Conservation (phyloP, 2,329 filamentous ascomycete genomes). For the Hawksworthiomyces lignivorus region DNA sequence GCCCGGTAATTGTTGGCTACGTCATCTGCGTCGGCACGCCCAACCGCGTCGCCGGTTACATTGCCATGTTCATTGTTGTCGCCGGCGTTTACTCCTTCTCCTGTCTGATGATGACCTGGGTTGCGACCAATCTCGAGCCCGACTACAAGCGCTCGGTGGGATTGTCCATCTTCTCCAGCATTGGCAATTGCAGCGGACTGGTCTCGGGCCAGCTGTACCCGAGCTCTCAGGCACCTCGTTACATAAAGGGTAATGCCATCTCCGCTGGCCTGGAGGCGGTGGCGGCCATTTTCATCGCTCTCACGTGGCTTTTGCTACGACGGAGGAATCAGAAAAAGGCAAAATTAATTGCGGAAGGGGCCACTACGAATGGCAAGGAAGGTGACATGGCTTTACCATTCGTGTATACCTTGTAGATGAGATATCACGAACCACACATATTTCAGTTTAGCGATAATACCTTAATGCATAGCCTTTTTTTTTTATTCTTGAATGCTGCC, state of each 20-base stretch:
- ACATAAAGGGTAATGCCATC: slow-evolving; percentile 7
- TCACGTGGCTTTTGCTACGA: slow-evolving; percentile 5
- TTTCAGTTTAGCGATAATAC: no score
- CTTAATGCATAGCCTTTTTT: no score
- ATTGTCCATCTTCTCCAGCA: slow-evolving; percentile 7
- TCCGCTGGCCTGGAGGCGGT: slow-evolving; percentile 8
- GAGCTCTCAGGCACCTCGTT: slow-evolving; percentile 8
- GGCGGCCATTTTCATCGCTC: neutral
- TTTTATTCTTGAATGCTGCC: no score
- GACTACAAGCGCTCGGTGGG: slow-evolving; percentile 8
- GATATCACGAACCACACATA: no score
- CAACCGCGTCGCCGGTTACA: slow-evolving; percentile 6
- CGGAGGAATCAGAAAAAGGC: slow-evolving; percentile 6
- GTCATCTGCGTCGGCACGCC: slow-evolving; percentile 9
- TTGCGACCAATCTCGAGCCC: slow-evolving; percentile 8
- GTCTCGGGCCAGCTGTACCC: slow-evolving; percentile 11
- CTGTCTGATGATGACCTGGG: slow-evolving; percentile 5
- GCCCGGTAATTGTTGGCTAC: slow-evolving; percentile 6
- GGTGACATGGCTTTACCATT: slow-evolving; percentile 5
- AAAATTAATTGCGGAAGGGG: slow-evolving; percentile 7
- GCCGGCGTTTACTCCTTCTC: slow-evolving; percentile 8
- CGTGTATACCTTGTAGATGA: no score
- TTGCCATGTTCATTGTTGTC: slow-evolving; percentile 8
- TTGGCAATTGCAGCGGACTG: slow-evolving; percentile 5
- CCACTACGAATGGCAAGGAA: slow-evolving; percentile 6